Evolutionary conservation across 163 green algal genomes (phyloP), one percentile per base, ranked within the genome.

Genomic region (Coccomyxa subellipsoidea): DNA sequence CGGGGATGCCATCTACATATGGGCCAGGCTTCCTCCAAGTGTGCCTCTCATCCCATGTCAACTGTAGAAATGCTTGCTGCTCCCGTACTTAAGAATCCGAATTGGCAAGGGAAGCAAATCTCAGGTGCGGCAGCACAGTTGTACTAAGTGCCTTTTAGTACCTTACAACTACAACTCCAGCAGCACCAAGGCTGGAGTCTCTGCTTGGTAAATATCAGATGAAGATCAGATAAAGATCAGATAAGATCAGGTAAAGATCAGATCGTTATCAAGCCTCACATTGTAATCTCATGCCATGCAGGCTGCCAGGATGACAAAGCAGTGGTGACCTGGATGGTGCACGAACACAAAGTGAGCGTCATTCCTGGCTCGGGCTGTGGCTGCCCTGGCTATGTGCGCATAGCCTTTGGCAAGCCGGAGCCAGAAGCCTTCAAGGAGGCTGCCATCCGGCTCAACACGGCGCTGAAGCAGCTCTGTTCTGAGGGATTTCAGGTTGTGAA

Each of bases 1-100:
- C 38, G 79, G 79, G 7, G 79, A 83, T 47, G 79, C 79, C 38
- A 83, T 83, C 69, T 83, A 83, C 38, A 35, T 78, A 12, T 83
- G 37, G 37, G 79, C 77, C 23, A 53, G 47, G 31, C 77, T 81
- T n/a, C 77, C 77, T 7, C 27, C 47, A 39, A 34, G 35, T 23
- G 18, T 21, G n/a, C 31, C 66, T 75, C 10, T 76, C 69, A 0
- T 36, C n/a, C 69, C 31, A n/a, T n/a, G n/a, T n/a, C n/a, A n/a
- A n/a, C n/a, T n/a, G n/a, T n/a, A n/a, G n/a, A n/a, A n/a, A n/a
- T n/a, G n/a, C n/a, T n/a, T n/a, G n/a, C n/a, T n/a, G n/a, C n/a
- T n/a, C n/a, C n/a, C n/a, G n/a, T n/a, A n/a, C n/a, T n/a, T n/a
- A n/a, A n/a, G n/a, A n/a, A n/a, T n/a, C n/a, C n/a, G n/a, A n/a